Base-by-base conservation (phyloP, 2,329 filamentous ascomycete genomes). In the Cadophora luteo-olivacea region DNA sequence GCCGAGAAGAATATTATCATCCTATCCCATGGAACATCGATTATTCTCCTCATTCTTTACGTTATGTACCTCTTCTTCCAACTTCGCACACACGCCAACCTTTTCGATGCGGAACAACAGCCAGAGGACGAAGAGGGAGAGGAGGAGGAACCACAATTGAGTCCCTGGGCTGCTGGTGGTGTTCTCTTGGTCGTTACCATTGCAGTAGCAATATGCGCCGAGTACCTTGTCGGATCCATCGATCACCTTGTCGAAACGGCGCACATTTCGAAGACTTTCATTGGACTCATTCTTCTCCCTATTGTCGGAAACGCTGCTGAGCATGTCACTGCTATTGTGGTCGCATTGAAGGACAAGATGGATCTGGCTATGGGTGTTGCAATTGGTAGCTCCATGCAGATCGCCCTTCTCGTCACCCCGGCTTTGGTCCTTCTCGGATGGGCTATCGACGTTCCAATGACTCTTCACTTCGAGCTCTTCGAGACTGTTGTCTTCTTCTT, bases 241-340 rank as follows among this genome's bases (percentile, higher is more conserved):
- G 91, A 93, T 72, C 83, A 84, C 33, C 86, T 94, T 58, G 92
- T 93, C 29, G 84, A 88, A 73, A 88, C 84, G 54, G 88, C 89
- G 1, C 85, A 89, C 69, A 91, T 94, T 78, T 93, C 89, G 82
- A 92, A 92, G 80, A 92, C 89, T 1, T 94, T 94, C 74, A 93
- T 94, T 74, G 92, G 92, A 82, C 82, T 94, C 61, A 92, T 94
- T 61, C 82, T 94, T 24, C 91, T 94, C 61, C 91, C 91, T 3
- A 93, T 94, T 72, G 91, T 94, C 38, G 91, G 91, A 54, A 94
- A 94, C 75, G 91, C 91, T 1, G 91, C 91, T 2, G 91, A 94
- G 79, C 92, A 94, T 75, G 92, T 94, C 49, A 94, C 92, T 0
- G 92, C 92, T 22, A 90, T 93, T 22, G 90, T 94, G 36, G 92